phyloP scores from a whole-genome alignment of 2,329 filamentous ascomycete genomes.

The Apiospora saccharicola region DNA sequence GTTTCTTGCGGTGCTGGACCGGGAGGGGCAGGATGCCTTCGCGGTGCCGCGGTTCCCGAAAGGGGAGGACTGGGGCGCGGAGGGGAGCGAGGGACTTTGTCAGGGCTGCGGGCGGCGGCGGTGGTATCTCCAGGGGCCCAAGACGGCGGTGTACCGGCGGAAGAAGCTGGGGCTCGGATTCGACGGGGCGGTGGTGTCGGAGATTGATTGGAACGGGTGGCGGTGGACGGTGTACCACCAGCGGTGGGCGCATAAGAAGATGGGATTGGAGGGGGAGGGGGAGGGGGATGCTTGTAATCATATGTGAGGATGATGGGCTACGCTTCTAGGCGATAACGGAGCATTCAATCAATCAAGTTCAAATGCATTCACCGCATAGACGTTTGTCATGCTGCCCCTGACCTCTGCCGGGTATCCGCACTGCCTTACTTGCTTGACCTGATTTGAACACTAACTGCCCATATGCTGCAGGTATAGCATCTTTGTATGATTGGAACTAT shows the following conservation, averaged over 20 bases:
- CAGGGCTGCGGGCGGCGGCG: background rate
- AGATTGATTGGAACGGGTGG: background rate
- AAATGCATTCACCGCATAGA: no score
- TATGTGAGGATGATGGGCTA: background rate
- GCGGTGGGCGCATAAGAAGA: background rate
- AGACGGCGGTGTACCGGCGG: background rate
- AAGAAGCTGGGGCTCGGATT: background rate
- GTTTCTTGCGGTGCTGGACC: constrained; percentile 3
- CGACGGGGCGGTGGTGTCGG: background rate
- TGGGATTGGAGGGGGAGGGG: background rate
- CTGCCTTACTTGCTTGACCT: no score
- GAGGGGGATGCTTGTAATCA: background rate
- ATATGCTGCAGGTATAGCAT: background rate
- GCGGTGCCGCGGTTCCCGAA: background rate
- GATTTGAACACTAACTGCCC: no score
- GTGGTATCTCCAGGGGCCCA: constrained; percentile 8
- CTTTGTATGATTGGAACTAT: background rate
- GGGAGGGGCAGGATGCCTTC: background rate
- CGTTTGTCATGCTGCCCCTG: no score
- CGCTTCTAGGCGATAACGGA: no score
- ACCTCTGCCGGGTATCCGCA: no score
- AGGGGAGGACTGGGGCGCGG: background rate
- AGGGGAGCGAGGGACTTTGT: background rate
- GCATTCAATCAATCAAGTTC: no score
- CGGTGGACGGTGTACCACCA: background rate